These are phyloP conservation scores for Talaromyces sp. DNA, from an alignment of 2,329 filamentous ascomycete species.

Conservation along the genomic window DNA sequence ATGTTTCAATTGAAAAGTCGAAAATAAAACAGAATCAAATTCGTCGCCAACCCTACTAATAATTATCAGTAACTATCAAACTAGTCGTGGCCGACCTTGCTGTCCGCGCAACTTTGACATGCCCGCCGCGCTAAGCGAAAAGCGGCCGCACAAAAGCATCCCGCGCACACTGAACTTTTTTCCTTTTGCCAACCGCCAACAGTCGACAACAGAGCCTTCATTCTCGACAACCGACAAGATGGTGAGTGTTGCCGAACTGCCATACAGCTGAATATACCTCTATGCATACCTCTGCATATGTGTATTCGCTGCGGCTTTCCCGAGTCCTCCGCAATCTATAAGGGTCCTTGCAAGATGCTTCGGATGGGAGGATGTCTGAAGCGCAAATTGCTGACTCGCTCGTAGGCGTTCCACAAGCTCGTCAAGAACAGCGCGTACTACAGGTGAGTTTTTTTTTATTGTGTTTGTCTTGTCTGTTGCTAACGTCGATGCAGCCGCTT, in stretches of 20 bases:
- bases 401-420: constrained; percentile 82
- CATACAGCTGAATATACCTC: constrained; percentile 17
- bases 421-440: constrained; percentile 99
- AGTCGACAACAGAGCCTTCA: constrained; percentile 29
- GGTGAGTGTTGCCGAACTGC: constrained; percentile 33
- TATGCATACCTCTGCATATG: not conserved
- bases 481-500: constrained; percentile 62
- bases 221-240: constrained; percentile 37
- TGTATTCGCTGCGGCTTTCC: constrained; percentile 6
- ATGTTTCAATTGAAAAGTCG: too few relatives aligned
- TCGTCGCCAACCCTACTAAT: constrained; percentile 12
- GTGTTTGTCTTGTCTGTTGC: not conserved
- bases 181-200: constrained; percentile 23
- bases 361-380: constrained; percentile 76
- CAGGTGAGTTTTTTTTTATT: constrained; percentile 59
- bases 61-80: too few relatives aligned
- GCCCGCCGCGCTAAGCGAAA: constrained; percentile 37
- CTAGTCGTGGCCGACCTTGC: constrained; percentile 35
- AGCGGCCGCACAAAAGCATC: constrained; percentile 36
- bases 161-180: constrained; percentile 23
- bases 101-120: constrained; percentile 21
- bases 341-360: constrained; percentile 98
- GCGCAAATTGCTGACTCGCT: constrained; percentile 99
- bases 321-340: constrained; percentile 15
- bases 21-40: too few relatives aligned